Evolutionary conservation across 176 grass and related monocot genomes (phyloP).

Genomic region (Bothriochloa decipiens): DNA sequence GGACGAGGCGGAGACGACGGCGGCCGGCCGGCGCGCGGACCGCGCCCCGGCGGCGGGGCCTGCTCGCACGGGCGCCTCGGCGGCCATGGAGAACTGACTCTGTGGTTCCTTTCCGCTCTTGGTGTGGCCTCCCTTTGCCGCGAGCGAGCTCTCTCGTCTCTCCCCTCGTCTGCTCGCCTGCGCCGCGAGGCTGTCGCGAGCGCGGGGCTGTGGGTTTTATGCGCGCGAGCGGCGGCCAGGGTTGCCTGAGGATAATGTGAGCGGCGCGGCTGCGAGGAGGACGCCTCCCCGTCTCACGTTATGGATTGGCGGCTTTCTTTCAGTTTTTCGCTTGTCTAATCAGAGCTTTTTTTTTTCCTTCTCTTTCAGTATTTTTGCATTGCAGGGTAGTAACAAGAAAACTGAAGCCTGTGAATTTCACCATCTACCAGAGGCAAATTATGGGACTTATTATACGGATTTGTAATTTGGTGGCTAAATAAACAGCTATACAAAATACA

Average conservation of each 20-base stretch:
- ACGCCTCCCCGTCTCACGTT: slow-evolving; percentile 58
- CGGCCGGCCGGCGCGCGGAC: slow-evolving; percentile 34
- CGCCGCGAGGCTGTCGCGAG: slow-evolving; percentile 28
- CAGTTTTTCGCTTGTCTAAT: background rate
- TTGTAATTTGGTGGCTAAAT: background rate
- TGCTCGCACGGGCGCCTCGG: slow-evolving; percentile 55
- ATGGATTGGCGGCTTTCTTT: slow-evolving; percentile 36
- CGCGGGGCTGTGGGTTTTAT: slow-evolving; percentile 26
- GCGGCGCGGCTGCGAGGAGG: slow-evolving; percentile 32
- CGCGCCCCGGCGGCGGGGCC: slow-evolving; percentile 37
- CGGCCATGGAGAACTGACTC: slow-evolving; percentile 49
- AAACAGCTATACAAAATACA: background rate
- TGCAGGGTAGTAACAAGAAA: too few species aligned
- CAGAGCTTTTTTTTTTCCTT: too few species aligned
- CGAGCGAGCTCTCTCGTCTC: background rate
- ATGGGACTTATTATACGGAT: too few species aligned
- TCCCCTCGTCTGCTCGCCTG: slow-evolving; percentile 23
- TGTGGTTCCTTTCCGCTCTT: background rate
- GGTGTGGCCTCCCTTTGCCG: background rate
- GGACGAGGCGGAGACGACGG: slow-evolving; percentile 37
- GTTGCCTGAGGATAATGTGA: slow-evolving; percentile 46
- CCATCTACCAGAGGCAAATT: too few species aligned
- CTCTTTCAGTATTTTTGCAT: too few species aligned
- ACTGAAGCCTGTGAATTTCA: too few species aligned
- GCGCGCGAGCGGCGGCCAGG: slow-evolving; percentile 3